Evolutionary conservation across 768 basidiomycete species (phyloP), one percentile per base, ranked within the genome.

Genomic region (Termitomyces sp.): DNA sequence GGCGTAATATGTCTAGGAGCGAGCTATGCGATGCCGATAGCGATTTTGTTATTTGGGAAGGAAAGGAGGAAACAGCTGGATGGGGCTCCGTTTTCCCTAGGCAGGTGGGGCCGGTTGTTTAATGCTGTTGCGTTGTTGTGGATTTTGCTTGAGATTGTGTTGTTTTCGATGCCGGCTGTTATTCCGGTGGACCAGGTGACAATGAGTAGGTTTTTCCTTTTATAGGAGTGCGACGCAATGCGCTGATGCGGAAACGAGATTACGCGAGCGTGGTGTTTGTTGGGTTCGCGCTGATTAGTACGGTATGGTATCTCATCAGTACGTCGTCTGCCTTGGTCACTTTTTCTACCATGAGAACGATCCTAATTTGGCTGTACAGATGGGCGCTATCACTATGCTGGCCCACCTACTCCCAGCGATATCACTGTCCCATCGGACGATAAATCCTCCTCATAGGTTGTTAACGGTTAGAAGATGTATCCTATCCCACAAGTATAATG

Each of bases 101-200:
- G 83, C 0, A 69, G 65, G 19, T 69, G 71, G 56, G 85, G 85
- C 0, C 65, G 57, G 27, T 23, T 69, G 43, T 69, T 84, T 12
- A 87, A 88, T 66, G 63, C 65, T 12, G 63, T 78, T n/a, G 81
- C 84, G 3, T 74, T 87, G 8, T 44, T 80, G 21, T 87, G 86
- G 86, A 73, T 81, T 56, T 49, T 68, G 51, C 83, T 88, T 50
- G 79, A 84, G 65, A 81, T 83, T 40, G 80, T 86, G 38, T 65
- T 89, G 59, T 87, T 87, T 64, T 85, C 83, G 27, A 87, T 87
- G 85, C 85, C 85, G 4, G 81, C 84, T 4, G 75, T 78, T 42
- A 71, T 87, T 3, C 85, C 86, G 8, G 82, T 81, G 35, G 80
- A 79, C 4, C 61, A 59, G 53, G 40, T 41, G 11, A 41, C 51